These are phyloP conservation scores for Parasarocladium wereldwijsianum DNA, from an alignment of 2,329 filamentous ascomycete species.

Conservation along the genomic window DNA sequence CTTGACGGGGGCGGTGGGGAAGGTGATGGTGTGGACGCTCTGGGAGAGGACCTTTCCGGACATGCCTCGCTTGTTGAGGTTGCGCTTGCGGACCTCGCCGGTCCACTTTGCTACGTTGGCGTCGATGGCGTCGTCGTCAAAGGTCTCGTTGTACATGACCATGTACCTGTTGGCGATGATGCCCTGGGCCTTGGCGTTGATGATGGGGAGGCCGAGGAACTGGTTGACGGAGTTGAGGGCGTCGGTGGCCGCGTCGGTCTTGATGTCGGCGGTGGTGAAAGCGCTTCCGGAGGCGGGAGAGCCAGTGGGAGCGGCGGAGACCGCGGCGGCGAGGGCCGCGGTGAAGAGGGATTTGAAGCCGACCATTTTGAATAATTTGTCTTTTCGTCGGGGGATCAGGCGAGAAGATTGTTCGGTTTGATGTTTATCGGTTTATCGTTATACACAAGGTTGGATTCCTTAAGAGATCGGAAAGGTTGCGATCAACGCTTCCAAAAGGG, in stretches of 20 bases:
- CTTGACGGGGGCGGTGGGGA: slow-evolving; percentile 35
- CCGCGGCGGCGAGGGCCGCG: slow-evolving; percentile 13
- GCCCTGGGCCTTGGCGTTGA: slow-evolving; percentile 31
- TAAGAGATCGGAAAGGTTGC: slow-evolving; percentile 13
- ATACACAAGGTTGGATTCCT: not conserved
- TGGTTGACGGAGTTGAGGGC: slow-evolving; percentile 13
- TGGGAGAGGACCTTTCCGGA: slow-evolving; percentile 32
- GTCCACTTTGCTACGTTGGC: slow-evolving; percentile 34
- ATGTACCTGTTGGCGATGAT: slow-evolving; percentile 45
- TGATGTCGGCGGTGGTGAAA: slow-evolving; percentile 6
- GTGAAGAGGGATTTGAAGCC: slow-evolving; percentile 12
- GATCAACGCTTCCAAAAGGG: slow-evolving; percentile 5
- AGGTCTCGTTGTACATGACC: slow-evolving; percentile 46
- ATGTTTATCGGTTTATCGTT: not conserved
- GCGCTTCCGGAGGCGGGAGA: slow-evolving; percentile 1
- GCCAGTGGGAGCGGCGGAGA: slow-evolving; percentile 12
- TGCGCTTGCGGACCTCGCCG: slow-evolving; percentile 38
- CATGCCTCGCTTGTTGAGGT: slow-evolving; percentile 35
- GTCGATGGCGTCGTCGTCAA: slow-evolving; percentile 30
- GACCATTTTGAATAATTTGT: slow-evolving; percentile 10
- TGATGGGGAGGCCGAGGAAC: slow-evolving; percentile 28
- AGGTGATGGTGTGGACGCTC: slow-evolving; percentile 27
- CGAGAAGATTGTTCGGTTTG: not conserved
- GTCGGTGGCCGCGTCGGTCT: slow-evolving; percentile 7
- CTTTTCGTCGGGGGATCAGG: not conserved